phyloP scores from a whole-genome alignment of 768 basidiomycete species.

The Mycena polygramma region DNA sequence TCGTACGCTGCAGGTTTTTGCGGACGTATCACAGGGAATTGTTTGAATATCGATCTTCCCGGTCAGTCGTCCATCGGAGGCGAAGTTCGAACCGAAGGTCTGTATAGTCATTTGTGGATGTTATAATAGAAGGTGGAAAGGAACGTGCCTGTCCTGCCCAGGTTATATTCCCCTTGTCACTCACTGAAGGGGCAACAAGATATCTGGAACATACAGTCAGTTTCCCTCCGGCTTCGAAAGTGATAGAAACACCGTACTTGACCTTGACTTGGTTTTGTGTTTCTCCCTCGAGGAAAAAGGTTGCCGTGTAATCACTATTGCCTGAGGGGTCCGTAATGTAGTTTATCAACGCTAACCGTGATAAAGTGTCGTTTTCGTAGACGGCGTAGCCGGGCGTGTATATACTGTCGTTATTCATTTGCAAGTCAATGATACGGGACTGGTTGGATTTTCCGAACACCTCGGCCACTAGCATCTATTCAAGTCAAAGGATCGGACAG shows the following conservation, averaged over 20 bases:
- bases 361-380: constrained; percentile 65
- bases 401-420: constrained; percentile 52
- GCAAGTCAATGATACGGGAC: constrained; percentile 66
- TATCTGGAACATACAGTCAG: constrained; percentile 56
- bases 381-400: constrained; percentile 66
- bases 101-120: background rate
- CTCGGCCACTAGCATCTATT: constrained; percentile 55
- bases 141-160: constrained; percentile 70
- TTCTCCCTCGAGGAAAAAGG: constrained; percentile 51
- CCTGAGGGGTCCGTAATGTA: constrained; percentile 62
- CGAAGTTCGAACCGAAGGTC: constrained; percentile 44
- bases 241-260: constrained; percentile 51
- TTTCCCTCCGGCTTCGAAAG: background rate
- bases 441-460: constrained; percentile 61
- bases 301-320: constrained; percentile 53
- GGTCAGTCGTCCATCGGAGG: constrained; percentile 43
- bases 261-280: constrained; percentile 55
- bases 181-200: constrained; percentile 59
- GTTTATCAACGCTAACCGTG: constrained; percentile 67
- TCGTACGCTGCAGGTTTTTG: constrained; percentile 40
- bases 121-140: background rate
- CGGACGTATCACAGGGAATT: constrained; percentile 37
- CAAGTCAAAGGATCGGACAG: background rate
- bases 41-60: constrained; percentile 38
- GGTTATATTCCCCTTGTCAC: constrained; percentile 68